Conservation (phyloP, 2,329 filamentous ascomycete species). For the Pestalotiopsis sp. region DNA sequence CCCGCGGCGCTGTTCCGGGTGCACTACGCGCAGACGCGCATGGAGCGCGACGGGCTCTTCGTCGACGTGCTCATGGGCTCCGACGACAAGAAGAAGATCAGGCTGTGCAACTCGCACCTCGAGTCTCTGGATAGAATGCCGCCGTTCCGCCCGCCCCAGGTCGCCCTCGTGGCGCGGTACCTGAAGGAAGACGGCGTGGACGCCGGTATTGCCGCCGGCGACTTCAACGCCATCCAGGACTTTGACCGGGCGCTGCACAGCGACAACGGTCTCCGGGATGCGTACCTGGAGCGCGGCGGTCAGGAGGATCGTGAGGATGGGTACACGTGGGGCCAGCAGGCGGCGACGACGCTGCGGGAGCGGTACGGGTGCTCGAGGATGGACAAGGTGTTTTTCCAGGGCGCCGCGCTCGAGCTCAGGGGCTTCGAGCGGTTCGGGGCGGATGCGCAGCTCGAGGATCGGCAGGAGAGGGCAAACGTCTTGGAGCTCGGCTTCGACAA, state of each 20-base stretch:
- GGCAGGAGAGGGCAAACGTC: constrained; percentile 25
- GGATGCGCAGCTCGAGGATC: constrained; percentile 41
- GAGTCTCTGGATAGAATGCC: constrained; percentile 28
- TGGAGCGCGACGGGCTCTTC: constrained; percentile 54
- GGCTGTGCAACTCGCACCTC: constrained; percentile 31
- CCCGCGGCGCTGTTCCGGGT: constrained; percentile 47
- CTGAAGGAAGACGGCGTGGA: constrained; percentile 29
- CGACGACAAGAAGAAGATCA: constrained; percentile 14
- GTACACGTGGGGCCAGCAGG: constrained; percentile 59
- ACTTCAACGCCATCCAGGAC: constrained; percentile 57
- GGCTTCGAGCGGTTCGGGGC: constrained; percentile 46
- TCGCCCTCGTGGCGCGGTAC: constrained; percentile 19
- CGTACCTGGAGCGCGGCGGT: constrained; percentile 51
- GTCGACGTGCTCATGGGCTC: constrained; percentile 41
- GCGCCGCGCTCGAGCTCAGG: constrained; percentile 25
- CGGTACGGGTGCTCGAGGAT: constrained; percentile 50
- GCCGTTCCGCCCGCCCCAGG: constrained; percentile 25
- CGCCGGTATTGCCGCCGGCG: constrained; percentile 50
- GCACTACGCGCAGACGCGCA: constrained; percentile 44
- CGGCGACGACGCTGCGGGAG: constrained; percentile 35
- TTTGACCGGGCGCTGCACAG: constrained; percentile 49
- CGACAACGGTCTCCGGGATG: constrained; percentile 50
- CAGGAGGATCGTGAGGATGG: constrained; percentile 46
- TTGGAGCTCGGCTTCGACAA: constrained; percentile 33
- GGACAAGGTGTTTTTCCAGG: constrained; percentile 52